Percentiles rank a stretch among this genome's conserved stretches.
Evolutionary conservation across 2,329 filamentous ascomycete genomes (phyloP).

Genomic region (Sclerotinia borealis): DNA sequence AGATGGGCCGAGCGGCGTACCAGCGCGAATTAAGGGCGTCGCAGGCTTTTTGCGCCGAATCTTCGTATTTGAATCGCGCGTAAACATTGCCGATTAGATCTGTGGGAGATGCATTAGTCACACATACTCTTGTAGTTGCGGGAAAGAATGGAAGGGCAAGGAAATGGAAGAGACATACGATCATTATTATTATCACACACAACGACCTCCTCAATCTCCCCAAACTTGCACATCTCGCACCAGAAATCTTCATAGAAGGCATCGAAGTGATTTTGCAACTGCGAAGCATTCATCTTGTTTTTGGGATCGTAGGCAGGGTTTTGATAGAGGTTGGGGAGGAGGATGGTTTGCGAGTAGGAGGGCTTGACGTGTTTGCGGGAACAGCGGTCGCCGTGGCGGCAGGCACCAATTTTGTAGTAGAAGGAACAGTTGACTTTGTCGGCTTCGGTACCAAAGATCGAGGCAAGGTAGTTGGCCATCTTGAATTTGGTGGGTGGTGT

Average conservation of each 20-base stretch:
- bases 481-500: slow-evolving; percentile 16
- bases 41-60: slow-evolving; percentile 87
- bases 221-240: slow-evolving; percentile 99
- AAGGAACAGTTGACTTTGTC: slow-evolving; percentile 99
- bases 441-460: slow-evolving; percentile 99
- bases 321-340: slow-evolving; percentile 98
- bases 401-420: slow-evolving; percentile 99
- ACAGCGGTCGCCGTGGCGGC: slow-evolving; percentile 96
- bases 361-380: slow-evolving; percentile 99
- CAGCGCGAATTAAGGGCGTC: slow-evolving; percentile 90
- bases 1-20: slow-evolving; percentile 96
- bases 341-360: slow-evolving; percentile 93
- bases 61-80: slow-evolving; percentile 99
- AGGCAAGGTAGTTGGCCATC: slow-evolving; percentile 98
- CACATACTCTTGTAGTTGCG: too few relatives aligned
- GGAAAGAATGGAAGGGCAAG: slow-evolving; percentile 1
- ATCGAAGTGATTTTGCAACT: slow-evolving; percentile 99
- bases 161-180: slow-evolving; percentile 13
- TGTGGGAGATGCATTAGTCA: slow-evolving; percentile 29
- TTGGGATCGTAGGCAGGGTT: slow-evolving; percentile 96
- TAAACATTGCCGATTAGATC: slow-evolving; percentile 98
- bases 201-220: slow-evolving; percentile 93
- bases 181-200: slow-evolving; percentile 99
- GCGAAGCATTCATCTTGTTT: slow-evolving; percentile 91
- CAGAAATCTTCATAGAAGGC: slow-evolving; percentile 99